Evolutionary conservation across 495 filamentous ascomycete species (phyloP), one percentile per base, ranked within the genome.

Genomic region (Parathielavia appendiculata): DNA sequence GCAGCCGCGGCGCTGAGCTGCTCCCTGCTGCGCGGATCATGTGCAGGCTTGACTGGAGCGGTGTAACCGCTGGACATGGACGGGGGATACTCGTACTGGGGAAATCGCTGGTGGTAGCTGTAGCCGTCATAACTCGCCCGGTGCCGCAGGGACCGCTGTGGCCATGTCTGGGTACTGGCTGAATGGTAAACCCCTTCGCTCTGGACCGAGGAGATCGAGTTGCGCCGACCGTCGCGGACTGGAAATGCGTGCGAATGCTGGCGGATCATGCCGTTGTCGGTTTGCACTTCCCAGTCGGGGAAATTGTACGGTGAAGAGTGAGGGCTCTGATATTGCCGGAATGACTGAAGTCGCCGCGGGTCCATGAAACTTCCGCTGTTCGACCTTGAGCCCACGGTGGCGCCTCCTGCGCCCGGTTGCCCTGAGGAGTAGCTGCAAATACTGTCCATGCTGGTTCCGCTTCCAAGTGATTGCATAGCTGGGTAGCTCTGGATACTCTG

Each of bases 71-170:
- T 71, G 38, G 73, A 72, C 69, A 71, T 71, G 23, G 67, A 63
- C 22, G 72, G 69, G n/a, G 70, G 68, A 40, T 73, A 61, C 0
- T 64, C 61, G 35, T 66, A 41, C 23, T 64, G 65, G 14, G 48
- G 19, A 20, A 57, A 57, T 6, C 46, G 44, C 36, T 64, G 63
- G 20, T 60, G 63, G 40, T 57, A 40, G 22, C 66, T 65, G 59
- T 70, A 70, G 19, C 69, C 71, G 23, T 78, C 76, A 51, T 73
- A 75, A 52, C 75, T 76, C 2, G 75, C 63, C 4, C 71, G 71
- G 58, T 76, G 73, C 36, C 67, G 61, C 12, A 79, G 61, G 6
- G 58, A 55, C 9, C 66, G 71, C 5, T 62, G 56, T 32, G 55
- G 65, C 59, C 60, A 69, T 38, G 46, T 58, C 53, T 63, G 68